phyloP scores from a whole-genome alignment of 164 flowering plant genomes.

The Litsea cubeba region DNA sequence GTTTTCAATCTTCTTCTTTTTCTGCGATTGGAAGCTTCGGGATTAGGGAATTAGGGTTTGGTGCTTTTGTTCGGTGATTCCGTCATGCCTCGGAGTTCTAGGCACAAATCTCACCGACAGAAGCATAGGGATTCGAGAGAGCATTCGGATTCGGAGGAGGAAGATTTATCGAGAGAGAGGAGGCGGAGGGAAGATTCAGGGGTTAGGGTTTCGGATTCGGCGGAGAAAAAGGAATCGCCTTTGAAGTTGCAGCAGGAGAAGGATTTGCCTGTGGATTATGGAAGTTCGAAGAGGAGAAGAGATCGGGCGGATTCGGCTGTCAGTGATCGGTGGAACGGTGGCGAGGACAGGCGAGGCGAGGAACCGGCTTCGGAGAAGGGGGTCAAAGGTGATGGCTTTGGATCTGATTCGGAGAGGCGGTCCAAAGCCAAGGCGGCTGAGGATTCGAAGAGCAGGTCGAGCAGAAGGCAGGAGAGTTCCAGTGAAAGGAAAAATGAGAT shows the following conservation, averaged over 20 bases:
- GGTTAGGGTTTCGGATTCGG: slow-evolving; percentile 27
- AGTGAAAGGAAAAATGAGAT: slow-evolving; percentile 1
- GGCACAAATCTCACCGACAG: slow-evolving; percentile 55
- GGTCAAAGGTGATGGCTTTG: slow-evolving; percentile 17
- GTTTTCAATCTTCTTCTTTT: neutral
- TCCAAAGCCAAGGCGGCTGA: slow-evolving; percentile 20
- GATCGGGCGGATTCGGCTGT: slow-evolving; percentile 21
- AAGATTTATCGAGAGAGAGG: slow-evolving; percentile 15
- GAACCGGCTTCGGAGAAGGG: slow-evolving; percentile 14
- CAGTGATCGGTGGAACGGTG: slow-evolving; percentile 32
- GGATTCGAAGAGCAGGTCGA: slow-evolving; percentile 42
- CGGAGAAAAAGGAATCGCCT: slow-evolving; percentile 15
- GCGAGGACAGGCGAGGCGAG: slow-evolving; percentile 21
- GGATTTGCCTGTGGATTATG: slow-evolving; percentile 10
- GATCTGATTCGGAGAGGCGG: slow-evolving; percentile 25
- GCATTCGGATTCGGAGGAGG: slow-evolving; percentile 26
- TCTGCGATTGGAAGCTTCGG: neutral
- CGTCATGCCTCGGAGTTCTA: slow-evolving; percentile 60
- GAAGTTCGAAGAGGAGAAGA: slow-evolving; percentile 21
- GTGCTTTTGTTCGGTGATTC: neutral
- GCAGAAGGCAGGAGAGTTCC: slow-evolving; percentile 34
- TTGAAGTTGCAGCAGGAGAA: slow-evolving; percentile 6
- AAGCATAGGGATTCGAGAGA: slow-evolving; percentile 43
- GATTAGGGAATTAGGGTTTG: slow-evolving; percentile 4
- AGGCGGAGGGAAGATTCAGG: slow-evolving; percentile 15